phyloP scores from a whole-genome alignment of 441 rosid species.

The Biscutella auriculata region DNA sequence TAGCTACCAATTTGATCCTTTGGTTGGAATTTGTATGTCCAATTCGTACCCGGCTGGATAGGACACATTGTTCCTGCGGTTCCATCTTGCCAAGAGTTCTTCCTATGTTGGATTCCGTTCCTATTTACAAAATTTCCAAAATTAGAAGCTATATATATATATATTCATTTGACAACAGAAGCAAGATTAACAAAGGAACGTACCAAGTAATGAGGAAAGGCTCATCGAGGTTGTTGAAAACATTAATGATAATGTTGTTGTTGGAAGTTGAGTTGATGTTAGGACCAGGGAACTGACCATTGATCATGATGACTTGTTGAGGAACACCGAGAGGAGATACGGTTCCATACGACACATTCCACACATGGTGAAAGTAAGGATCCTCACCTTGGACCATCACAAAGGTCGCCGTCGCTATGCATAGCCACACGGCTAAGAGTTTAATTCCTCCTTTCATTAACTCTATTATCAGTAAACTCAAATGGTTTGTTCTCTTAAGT shows the following conservation, averaged over 20 bases:
- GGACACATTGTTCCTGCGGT: constrained; percentile 54
- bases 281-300: constrained; percentile 58
- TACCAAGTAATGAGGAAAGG: constrained; percentile 60
- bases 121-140: no score
- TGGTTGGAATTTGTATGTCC: constrained; percentile 54
- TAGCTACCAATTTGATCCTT: constrained; percentile 76
- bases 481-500: not conserved
- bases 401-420: constrained; percentile 20
- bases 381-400: constrained; percentile 38
- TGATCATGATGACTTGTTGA: constrained; percentile 56
- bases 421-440: constrained; percentile 19
- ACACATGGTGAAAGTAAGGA: constrained; percentile 43
- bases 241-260: constrained; percentile 47
- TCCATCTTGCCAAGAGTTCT: constrained; percentile 65
- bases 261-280: constrained; percentile 50
- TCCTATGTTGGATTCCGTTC: constrained; percentile 60
- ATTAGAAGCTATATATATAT: no score
- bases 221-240: constrained; percentile 55
- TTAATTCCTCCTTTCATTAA: constrained; percentile 26
- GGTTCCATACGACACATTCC: constrained; percentile 64
- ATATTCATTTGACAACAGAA: no score
- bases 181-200: no score
- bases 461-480: constrained; percentile 22
- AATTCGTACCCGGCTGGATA: constrained; percentile 43
- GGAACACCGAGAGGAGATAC: constrained; percentile 45